Percentiles rank a stretch among this genome's conserved stretches.
Conservation (phyloP, 768 basidiomycete genomes). For the Boletus bicolor region DNA sequence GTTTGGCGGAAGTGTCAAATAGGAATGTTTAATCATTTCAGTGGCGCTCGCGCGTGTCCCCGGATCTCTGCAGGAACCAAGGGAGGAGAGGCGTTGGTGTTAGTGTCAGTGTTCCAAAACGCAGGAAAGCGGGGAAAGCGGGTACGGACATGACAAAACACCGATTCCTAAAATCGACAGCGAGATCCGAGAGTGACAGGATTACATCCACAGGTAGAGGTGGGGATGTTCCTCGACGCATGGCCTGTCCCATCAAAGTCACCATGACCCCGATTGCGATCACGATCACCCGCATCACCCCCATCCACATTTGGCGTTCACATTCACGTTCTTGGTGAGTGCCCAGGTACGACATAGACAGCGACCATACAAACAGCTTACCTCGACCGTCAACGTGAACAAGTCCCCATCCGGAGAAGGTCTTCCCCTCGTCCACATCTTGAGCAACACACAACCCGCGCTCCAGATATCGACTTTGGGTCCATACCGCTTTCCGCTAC, state of each 20-base stretch:
- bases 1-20: constrained; percentile 60
- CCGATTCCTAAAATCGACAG: constrained; percentile 75
- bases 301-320: background rate
- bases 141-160: constrained; percentile 74
- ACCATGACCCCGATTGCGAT: background rate
- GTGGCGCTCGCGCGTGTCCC: constrained; percentile 73
- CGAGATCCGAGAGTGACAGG: constrained; percentile 67
- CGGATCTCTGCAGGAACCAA: constrained; percentile 53
- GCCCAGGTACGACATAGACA: background rate
- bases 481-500: constrained; percentile 76
- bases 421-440: constrained; percentile 91
- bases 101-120: background rate
- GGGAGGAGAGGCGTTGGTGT: background rate
- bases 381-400: constrained; percentile 87
- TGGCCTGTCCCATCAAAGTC: constrained; percentile 42
- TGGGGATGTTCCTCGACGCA: constrained; percentile 71
- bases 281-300: background rate
- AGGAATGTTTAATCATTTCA: constrained; percentile 72
- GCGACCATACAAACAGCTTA: constrained; percentile 29
- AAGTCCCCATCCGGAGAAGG: constrained; percentile 85
- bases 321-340: background rate
- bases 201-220: constrained; percentile 77
- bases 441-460: constrained; percentile 89
- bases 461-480: constrained; percentile 97
- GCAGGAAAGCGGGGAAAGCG: background rate